Conservation (phyloP, 1,139 yeast species). For the Eremothecium gossypii region DNA sequence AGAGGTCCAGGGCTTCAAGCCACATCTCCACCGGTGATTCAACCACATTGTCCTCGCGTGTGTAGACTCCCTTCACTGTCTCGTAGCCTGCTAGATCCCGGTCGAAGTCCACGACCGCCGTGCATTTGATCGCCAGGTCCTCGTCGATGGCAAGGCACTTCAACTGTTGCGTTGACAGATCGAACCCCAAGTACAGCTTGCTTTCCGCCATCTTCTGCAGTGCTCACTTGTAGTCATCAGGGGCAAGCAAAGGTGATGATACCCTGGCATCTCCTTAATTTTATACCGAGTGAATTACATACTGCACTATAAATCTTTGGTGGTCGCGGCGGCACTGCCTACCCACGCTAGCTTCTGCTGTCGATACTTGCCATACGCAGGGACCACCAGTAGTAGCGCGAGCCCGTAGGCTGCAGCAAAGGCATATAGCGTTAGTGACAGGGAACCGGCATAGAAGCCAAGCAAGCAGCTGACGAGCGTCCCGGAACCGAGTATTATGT, state of each 20-base stretch:
- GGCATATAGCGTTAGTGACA: constrained; percentile 11
- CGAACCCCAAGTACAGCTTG: constrained; percentile 56
- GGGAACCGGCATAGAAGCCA: constrained; percentile 23
- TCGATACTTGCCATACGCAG: constrained; percentile 25
- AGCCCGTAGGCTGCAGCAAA: constrained; percentile 15
- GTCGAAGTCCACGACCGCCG: constrained; percentile 68
- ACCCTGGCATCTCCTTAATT: background rate
- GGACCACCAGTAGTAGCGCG: constrained; percentile 17
- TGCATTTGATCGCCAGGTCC: constrained; percentile 42
- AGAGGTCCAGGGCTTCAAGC: constrained; percentile 70
- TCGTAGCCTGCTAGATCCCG: constrained; percentile 48
- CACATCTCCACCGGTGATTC: constrained; percentile 82
- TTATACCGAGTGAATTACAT: background rate
- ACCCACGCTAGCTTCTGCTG: constrained; percentile 22
- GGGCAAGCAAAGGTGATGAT: too few species aligned
- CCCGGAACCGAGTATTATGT: constrained; percentile 13
- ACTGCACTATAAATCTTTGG: background rate
- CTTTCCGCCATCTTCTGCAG: background rate
- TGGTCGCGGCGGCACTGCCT: constrained; percentile 4
- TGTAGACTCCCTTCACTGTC: constrained; percentile 62
- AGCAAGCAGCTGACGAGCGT: constrained; percentile 17
- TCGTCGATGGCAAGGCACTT: constrained; percentile 62
- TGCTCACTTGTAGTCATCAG: too few species aligned
- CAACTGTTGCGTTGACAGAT: constrained; percentile 82
- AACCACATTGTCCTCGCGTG: constrained; percentile 45